A percentile compares a stretch with the other conserved stretches of the same genome.
Conservation (phyloP, 345 rosid genomes). For the Garcia nutans region DNA sequence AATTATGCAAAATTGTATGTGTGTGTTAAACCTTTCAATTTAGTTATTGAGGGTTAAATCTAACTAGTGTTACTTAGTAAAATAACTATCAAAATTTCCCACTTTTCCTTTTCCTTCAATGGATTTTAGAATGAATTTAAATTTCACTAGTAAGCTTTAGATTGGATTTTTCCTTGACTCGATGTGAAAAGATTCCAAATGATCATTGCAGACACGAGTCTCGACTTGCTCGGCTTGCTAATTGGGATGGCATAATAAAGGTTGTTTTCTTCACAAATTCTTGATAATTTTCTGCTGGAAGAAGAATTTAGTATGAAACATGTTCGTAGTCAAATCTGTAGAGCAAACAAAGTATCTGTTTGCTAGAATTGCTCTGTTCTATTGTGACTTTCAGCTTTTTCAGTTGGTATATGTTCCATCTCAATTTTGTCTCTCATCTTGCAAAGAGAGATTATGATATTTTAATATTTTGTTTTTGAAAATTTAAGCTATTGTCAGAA, state of each 20-base stretch:
- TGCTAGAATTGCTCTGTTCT: neutral
- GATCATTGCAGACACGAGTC: slow-evolving; percentile 72
- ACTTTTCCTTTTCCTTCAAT: neutral
- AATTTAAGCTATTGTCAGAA: neutral
- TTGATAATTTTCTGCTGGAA: slow-evolving; percentile 2
- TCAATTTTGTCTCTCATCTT: neutral
- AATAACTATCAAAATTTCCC: neutral
- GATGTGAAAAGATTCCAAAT: slow-evolving; percentile 17
- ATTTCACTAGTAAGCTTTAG: neutral
- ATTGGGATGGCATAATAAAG: slow-evolving; percentile 93
- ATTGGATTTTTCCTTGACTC: neutral
- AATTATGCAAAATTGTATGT: slow-evolving; percentile 89
- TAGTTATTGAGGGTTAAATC: slow-evolving; percentile 2
- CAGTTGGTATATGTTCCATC: neutral
- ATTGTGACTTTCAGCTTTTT: neutral
- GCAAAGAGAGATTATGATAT: neutral
- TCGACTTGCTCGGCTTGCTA: slow-evolving; percentile 79
- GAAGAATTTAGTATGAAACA: neutral
- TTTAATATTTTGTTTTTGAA: neutral
- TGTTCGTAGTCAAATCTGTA: neutral
- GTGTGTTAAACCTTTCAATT: slow-evolving; percentile 20
- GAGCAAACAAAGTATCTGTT: neutral
- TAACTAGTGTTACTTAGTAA: neutral
- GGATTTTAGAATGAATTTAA: neutral
- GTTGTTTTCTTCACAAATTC: slow-evolving; percentile 37